A percentile compares a stretch with the other conserved stretches of the same genome.
Evolutionary conservation across 345 rosid species (phyloP).

Genomic region (Eucalyptus cloeziana): DNA sequence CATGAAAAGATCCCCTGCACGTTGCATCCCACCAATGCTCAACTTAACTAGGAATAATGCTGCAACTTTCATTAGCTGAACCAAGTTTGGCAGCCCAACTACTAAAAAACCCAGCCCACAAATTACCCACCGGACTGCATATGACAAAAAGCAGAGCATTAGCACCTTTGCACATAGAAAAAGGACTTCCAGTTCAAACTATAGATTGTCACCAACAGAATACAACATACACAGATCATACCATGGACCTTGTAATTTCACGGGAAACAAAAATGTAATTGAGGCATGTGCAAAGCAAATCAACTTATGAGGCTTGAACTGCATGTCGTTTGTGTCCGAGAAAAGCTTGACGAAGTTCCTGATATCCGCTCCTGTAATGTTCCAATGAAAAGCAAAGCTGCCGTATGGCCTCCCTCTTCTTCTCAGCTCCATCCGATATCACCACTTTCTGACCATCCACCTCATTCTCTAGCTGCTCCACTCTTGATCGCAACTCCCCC

Average conservation of each 20-base stretch:
- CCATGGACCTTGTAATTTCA: background rate
- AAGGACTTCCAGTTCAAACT: background rate
- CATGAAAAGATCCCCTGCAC: background rate
- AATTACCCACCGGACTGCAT: background rate
- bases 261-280: background rate
- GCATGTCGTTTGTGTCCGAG: constrained; percentile 15
- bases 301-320: constrained; percentile 21
- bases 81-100: background rate
- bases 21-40: background rate
- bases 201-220: background rate
- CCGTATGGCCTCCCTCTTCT: constrained; percentile 78
- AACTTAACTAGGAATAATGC: background rate
- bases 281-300: background rate
- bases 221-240: background rate
- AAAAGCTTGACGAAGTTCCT: constrained; percentile 38
- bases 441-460: constrained; percentile 29
- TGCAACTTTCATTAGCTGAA: background rate
- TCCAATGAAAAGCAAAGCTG: constrained; percentile 83
- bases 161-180: background rate
- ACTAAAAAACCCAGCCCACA: background rate
- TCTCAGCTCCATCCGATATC: constrained; percentile 50
- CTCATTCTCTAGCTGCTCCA: constrained; percentile 36
- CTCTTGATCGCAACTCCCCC: constrained; percentile 20
- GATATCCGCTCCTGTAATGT: constrained; percentile 63
- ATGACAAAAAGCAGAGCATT: background rate